phyloP scores from a whole-genome alignment of 768 basidiomycete genomes.

The Mycena kentingensis region DNA sequence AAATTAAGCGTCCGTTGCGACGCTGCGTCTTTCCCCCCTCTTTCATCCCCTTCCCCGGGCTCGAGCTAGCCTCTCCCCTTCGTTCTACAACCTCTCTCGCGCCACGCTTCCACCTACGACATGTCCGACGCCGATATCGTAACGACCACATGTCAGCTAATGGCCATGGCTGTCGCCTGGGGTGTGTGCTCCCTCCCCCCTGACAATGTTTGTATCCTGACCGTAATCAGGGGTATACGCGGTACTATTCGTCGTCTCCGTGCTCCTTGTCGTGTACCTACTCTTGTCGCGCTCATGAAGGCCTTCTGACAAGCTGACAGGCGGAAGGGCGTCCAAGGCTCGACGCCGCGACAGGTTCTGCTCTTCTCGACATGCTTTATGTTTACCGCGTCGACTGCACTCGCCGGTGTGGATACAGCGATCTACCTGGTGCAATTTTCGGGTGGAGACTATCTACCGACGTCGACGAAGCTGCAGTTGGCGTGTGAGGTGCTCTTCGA shows the following conservation, averaged over 20 bases:
- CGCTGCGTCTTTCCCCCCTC: too few species aligned
- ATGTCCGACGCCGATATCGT: too few species aligned
- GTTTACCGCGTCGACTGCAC: not conserved
- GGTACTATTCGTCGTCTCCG: not conserved
- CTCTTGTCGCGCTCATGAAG: not conserved
- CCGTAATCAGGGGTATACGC: not conserved
- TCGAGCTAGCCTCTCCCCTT: too few species aligned
- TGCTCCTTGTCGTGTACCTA: conserved; percentile 1
- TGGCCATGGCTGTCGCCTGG: not conserved
- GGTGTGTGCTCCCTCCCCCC: not conserved
- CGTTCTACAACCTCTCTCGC: too few species aligned
- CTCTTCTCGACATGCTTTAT: conserved; percentile 6
- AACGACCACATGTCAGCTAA: too few species aligned
- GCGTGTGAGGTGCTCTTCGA: conserved; percentile 7
- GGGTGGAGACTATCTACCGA: not conserved
- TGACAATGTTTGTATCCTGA: not conserved
- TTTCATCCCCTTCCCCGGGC: too few species aligned
- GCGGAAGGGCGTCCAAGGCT: not conserved
- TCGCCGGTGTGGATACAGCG: not conserved
- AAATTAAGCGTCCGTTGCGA: too few species aligned
- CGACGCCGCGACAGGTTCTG: conserved; percentile 1
- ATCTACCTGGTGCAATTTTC: conserved; percentile 5
- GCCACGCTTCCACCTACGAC: too few species aligned
- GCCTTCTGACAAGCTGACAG: not conserved
- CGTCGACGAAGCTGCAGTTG: not conserved